Conservation (phyloP, 1,284 basidiomycete genomes). For the Puccinia polysora region DNA sequence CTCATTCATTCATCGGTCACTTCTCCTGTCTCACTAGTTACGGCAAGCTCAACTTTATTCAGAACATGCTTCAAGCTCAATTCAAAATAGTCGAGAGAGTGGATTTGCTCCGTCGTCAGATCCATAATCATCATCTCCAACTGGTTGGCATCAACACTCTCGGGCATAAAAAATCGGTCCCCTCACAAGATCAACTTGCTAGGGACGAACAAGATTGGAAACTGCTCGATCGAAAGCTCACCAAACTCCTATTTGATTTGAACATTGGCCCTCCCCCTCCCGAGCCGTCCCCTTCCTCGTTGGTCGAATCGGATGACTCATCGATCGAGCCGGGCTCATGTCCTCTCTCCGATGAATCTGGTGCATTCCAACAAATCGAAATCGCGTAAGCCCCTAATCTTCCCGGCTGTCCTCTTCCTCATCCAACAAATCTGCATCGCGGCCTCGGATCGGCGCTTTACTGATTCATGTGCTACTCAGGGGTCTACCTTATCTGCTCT, state of each 20-base stretch:
- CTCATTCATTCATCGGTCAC: conserved; percentile 19
- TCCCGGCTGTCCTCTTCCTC: neutral
- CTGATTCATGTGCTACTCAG: conserved; percentile 16
- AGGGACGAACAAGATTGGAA: conserved; percentile 34
- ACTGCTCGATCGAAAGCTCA: conserved; percentile 16
- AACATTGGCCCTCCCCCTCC: conserved; percentile 4
- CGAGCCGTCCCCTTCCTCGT: conserved; percentile 5
- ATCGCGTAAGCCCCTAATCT: conserved; percentile 19
- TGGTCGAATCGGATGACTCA: too few species aligned
- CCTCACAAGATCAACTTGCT: neutral
- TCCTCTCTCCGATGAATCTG: neutral
- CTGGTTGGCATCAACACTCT: conserved; percentile 18
- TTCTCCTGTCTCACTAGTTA: conserved; percentile 18
- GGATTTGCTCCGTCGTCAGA: conserved; percentile 20
- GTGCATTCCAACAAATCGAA: conserved; percentile 34
- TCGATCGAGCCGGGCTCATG: too few species aligned
- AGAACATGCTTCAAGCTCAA: conserved; percentile 38
- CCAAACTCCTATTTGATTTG: conserved; percentile 27
- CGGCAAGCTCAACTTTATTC: conserved; percentile 19
- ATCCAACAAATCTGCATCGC: neutral
- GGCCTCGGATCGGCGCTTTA: too few species aligned
- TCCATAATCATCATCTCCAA: conserved; percentile 30
- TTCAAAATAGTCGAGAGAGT: conserved; percentile 32
- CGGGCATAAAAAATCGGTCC: neutral
- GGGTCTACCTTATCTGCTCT: conserved; percentile 39